Evolutionary conservation across 2,329 filamentous ascomycete genomes (phyloP).

Genomic region (Clathrospora elynae): DNA sequence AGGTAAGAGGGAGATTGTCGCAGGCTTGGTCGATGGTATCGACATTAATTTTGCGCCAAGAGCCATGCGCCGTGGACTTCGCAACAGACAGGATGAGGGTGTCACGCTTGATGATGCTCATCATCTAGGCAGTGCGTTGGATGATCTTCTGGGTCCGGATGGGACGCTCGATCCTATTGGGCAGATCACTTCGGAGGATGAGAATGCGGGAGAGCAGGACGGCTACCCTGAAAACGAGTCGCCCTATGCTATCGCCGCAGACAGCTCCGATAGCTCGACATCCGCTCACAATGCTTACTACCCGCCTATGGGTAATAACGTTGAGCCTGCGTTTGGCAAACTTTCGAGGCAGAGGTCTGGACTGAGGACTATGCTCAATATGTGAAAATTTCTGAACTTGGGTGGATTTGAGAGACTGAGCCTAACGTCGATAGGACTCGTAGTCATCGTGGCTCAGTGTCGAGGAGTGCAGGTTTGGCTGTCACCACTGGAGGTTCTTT

Average conservation of each 20-base stretch:
- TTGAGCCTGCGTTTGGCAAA: not conserved
- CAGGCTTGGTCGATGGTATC: conserved; percentile 2
- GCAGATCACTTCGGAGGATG: not conserved
- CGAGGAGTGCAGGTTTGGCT: no score
- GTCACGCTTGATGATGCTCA: conserved; percentile 6
- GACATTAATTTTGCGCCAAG: not conserved
- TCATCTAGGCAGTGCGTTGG: not conserved
- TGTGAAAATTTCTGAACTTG: no score
- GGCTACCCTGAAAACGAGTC: no score
- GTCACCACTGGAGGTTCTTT: no score
- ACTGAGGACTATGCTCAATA: no score
- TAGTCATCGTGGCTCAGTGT: no score
- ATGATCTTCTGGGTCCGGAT: not conserved
- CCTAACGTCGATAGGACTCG: no score
- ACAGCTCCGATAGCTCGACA: no score
- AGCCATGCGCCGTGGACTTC: conserved; percentile 4
- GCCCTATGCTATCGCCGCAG: no score
- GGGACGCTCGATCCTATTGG: conserved; percentile 8
- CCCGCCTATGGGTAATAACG: not conserved
- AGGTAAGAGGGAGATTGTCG: conserved; percentile 4
- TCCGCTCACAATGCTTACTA: not conserved
- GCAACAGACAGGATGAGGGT: conserved; percentile 6
- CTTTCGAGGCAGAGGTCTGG: no score
- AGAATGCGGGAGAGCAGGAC: no score
- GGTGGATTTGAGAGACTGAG: no score